Percentiles rank a stretch among this genome's conserved stretches.
These are phyloP conservation scores for Coniochaeta ligniaria DNA, from an alignment of 2,329 filamentous ascomycete species.

Conservation along the genomic window DNA sequence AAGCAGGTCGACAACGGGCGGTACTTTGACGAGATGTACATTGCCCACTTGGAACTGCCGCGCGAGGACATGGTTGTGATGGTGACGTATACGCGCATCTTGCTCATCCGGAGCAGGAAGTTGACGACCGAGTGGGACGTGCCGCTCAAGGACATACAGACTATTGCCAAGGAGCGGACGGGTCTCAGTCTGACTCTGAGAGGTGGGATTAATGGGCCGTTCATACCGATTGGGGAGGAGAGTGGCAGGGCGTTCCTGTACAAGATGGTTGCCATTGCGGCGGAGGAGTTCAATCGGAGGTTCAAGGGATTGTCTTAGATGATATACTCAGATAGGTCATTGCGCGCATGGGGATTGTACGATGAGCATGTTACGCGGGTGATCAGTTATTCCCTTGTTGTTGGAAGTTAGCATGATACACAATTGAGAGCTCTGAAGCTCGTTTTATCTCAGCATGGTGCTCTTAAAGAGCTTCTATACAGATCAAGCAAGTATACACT, in stretches of 20 bases:
- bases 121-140: slow-evolving; percentile 94
- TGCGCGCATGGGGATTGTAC: background rate
- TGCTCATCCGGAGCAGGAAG: slow-evolving; percentile 82
- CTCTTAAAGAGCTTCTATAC: no score
- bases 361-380: background rate
- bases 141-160: slow-evolving; percentile 90
- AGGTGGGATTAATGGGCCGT: slow-evolving; percentile 88
- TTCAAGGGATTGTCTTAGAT: slow-evolving; percentile 31
- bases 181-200: slow-evolving; percentile 84
- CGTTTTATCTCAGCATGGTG: no score
- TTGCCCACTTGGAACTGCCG: slow-evolving; percentile 89
- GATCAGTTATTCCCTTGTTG: background rate
- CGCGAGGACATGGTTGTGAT: slow-evolving; percentile 84
- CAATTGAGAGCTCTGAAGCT: background rate
- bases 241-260: slow-evolving; percentile 59
- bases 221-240: slow-evolving; percentile 89
- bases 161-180: slow-evolving; percentile 92
- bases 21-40: slow-evolving; percentile 96
- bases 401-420: background rate
- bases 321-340: background rate
- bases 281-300: slow-evolving; percentile 60
- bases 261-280: slow-evolving; percentile 57
- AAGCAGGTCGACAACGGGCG: slow-evolving; percentile 97
- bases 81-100: slow-evolving; percentile 79
- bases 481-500: no score